Base-by-base conservation (phyloP, 2,329 filamentous ascomycete species). In the Cordyceps sp. region DNA sequence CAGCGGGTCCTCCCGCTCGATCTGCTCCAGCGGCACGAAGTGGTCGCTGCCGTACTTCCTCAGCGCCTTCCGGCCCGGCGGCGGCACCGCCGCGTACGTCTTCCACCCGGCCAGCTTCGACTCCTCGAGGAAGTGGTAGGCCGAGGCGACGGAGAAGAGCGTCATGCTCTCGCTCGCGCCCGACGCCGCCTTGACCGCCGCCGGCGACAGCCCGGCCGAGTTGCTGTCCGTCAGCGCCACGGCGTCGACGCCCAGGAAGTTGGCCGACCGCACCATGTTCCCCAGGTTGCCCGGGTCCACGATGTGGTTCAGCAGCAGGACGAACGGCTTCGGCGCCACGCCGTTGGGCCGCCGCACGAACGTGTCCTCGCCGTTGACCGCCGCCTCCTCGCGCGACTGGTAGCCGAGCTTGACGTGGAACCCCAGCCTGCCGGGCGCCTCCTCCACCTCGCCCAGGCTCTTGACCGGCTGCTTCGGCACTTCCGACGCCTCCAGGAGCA, bases 281-380 rank as follows among this genome's bases (percentile, higher is more conserved):
- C 90, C 90, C 1, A 96, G 61, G 48, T 98, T 98, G 18, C 83
- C 85, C 1, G 85, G 80, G 46, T 98, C 88, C 9, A 84, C 58
- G 24, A 92, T 75, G 33, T 78, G 70, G 42, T 90, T 78, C 2
- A 90, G 60, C 21, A 88, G 57, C 2, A 92, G 58, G 8, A 92
- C 62, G 20, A 92, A 63, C 0, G 83, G 83, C 31, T 76, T 69
- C 34, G 58, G 62, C 10, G 46, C 46, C 12, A 47, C 37, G 19
- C 45, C 41, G 36, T 41, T 50, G 12, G 45, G 41, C 5, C 52
- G 48, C 14, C 36, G 36, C 17, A 57, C 36, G 38, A 82, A 72
- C 2, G 57, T 51, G 13, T 68, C 57, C 1, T 58, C 66, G 18
- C 84, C 83, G 45, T 93, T 93, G 37, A 94, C 58, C 2, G 52